phyloP scores from a whole-genome alignment of 1,284 basidiomycete species.

The Ganoderma resinaceum region DNA sequence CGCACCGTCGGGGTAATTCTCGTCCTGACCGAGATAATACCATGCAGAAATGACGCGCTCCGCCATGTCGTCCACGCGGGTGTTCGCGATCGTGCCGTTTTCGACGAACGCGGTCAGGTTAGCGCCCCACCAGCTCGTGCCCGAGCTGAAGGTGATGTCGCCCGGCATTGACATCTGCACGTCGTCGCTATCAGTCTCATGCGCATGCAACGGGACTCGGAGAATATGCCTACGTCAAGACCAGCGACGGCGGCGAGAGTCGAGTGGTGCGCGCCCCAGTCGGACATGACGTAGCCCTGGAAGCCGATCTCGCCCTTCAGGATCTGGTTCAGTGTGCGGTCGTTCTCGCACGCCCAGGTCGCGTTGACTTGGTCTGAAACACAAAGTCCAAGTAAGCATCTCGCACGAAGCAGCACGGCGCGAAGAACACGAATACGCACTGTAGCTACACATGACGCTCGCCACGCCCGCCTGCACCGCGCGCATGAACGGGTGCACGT shows the following conservation, averaged over 20 bases:
- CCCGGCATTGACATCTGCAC: conserved; percentile 76
- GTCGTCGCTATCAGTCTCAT: background rate
- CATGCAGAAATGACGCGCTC: conserved; percentile 68
- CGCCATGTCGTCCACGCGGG: conserved; percentile 75
- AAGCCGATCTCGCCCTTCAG: conserved; percentile 85
- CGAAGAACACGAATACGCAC: conserved; percentile 39
- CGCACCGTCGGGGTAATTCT: conserved; percentile 55
- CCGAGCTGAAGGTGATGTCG: conserved; percentile 60
- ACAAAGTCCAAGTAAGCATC: background rate
- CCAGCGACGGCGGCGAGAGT: conserved; percentile 70
- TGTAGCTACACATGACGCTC: conserved; percentile 82
- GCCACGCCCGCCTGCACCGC: conserved; percentile 81
- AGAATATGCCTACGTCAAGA: conserved; percentile 55
- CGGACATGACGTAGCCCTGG: conserved; percentile 77
- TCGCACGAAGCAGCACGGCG: background rate
- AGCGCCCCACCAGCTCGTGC: conserved; percentile 62
- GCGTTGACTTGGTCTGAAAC: conserved; percentile 71
- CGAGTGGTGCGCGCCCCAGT: conserved; percentile 69
- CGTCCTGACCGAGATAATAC: conserved; percentile 72
- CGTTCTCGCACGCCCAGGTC: conserved; percentile 83
- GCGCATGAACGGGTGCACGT: conserved; percentile 75
- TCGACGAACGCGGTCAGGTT: conserved; percentile 74
- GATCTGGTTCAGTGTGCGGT: conserved; percentile 76
- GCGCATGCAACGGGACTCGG: background rate
- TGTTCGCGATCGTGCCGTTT: conserved; percentile 70